Evolutionary conservation across 805 yeast genomes (phyloP).

Genomic region (Cyberlindnera xylosilytica): DNA sequence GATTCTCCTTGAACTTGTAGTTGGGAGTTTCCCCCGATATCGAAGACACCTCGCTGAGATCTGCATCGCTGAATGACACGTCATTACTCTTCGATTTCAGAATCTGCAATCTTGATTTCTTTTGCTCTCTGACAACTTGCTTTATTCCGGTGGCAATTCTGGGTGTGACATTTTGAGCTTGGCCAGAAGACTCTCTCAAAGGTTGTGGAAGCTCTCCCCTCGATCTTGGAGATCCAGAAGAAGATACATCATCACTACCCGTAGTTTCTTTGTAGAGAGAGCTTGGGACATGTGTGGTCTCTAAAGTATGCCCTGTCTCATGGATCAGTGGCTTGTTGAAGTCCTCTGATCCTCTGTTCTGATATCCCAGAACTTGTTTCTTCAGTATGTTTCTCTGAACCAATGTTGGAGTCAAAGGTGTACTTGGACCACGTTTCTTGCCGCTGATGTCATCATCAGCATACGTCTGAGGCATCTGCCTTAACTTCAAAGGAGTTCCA

Average conservation of each 20-base stretch:
- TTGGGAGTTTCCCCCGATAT: constrained; percentile 27
- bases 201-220: constrained; percentile 3
- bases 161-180: constrained; percentile 18
- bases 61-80: constrained; percentile 22
- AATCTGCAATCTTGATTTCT: constrained; percentile 23
- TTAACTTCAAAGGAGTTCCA: constrained; percentile 25
- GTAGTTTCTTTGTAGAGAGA: neutral
- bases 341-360: neutral
- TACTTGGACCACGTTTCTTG: constrained; percentile 27
- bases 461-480: too few relatives aligned
- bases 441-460: constrained; percentile 3
- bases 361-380: constrained; percentile 12
- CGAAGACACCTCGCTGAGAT: constrained; percentile 27
- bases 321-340: neutral
- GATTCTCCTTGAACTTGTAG: constrained; percentile 21
- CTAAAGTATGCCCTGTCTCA: neutral
- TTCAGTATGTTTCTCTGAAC: constrained; percentile 23
- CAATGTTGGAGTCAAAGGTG: constrained; percentile 29
- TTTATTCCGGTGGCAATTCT: constrained; percentile 26
- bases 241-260: neutral
- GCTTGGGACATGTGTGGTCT: neutral
- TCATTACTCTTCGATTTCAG: constrained; percentile 13
- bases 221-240: constrained; percentile 21
- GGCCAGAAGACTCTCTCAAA: neutral
- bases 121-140: constrained; percentile 25